Base-by-base conservation (phyloP, 1,284 basidiomycete genomes). In the Tetrapyrgos nigripes region DNA sequence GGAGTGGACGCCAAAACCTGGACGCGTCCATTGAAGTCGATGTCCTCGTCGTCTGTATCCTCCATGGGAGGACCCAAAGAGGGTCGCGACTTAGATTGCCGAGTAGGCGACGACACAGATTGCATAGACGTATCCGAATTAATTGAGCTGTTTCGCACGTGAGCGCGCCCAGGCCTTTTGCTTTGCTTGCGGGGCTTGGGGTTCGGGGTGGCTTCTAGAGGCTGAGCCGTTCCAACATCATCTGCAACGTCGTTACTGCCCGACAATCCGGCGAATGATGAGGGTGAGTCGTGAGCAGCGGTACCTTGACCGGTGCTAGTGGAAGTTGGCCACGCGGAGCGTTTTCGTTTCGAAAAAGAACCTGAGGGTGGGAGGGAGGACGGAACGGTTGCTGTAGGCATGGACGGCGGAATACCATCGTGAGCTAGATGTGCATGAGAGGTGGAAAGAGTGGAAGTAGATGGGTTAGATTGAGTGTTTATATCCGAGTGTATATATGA, bases 151-250 rank as follows among this genome's bases (percentile, higher is more conserved):
- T 44, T 44, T 26, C 46, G 27, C 31, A 37, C 53, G 43, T 53
- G 56, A 33, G 44, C 58, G 55, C 46, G 50, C 40, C 40, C 48
- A 35, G 45, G 44, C 53, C 50, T 53, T 48, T 46, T 74, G n/a
- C 73, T 69, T 54, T 85, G 80, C 64, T 88, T 88, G 63, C 85
- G 81, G 1, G 85, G 77, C 67, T 85, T 87, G 26, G 85, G 83
- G 64, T 86, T 87, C 2, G 84, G 85, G 0, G 83, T 86, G 1
- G 74, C 70, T 55, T 82, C 76, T 1, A 68, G 55, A 37, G 53
- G 26, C 13, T 5, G 53, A 45, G 21, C 37, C 17, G 23, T 17
- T 1, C 27, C 19, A 19, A 17, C 23, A 26, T 27, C 14, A 13
- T 44, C 51, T 26, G 26, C 63, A 13, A 64, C 60, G 60, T 50